Evolutionary conservation across 2,329 filamentous ascomycete genomes (phyloP).

Genomic region (Penicillium concentricum): DNA sequence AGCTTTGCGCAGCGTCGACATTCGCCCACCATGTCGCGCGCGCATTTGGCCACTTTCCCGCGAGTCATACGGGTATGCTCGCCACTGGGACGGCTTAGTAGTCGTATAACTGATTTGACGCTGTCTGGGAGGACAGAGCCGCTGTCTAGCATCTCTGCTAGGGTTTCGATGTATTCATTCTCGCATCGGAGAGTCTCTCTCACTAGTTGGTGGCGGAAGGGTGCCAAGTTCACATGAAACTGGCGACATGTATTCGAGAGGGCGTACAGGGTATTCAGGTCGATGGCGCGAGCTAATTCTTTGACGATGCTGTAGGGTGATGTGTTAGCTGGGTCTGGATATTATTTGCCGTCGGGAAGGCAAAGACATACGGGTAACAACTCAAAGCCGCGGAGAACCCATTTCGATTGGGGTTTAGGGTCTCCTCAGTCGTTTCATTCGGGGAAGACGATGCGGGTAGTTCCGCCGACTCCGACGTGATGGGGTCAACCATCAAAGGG

Average conservation of each 20-base stretch:
- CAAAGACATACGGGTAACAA: constrained; percentile 49
- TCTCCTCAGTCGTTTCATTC: constrained; percentile 6
- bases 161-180: constrained; percentile 59
- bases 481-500: constrained; percentile 16
- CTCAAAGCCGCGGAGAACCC: constrained; percentile 45
- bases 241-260: constrained; percentile 79
- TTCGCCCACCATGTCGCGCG: constrained; percentile 79
- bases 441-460: constrained; percentile 11
- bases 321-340: constrained; percentile 16
- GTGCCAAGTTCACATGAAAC: constrained; percentile 73
- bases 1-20: constrained; percentile 75
- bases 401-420: constrained; percentile 26
- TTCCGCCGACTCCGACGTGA: constrained; percentile 12
- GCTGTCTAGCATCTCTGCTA: constrained; percentile 44
- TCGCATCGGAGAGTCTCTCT: constrained; percentile 74
- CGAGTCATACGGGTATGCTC: constrained; percentile 48
- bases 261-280: constrained; percentile 82
- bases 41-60: constrained; percentile 75
- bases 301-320: constrained; percentile 64
- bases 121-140: constrained; percentile 35
- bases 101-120: constrained; percentile 31
- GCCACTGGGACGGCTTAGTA: constrained; percentile 29
- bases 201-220: constrained; percentile 73
- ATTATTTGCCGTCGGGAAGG: neutral
- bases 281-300: constrained; percentile 72